Evolutionary conservation across 2,329 filamentous ascomycete species (phyloP).

Genomic region (Paracamarosporium sp.): DNA sequence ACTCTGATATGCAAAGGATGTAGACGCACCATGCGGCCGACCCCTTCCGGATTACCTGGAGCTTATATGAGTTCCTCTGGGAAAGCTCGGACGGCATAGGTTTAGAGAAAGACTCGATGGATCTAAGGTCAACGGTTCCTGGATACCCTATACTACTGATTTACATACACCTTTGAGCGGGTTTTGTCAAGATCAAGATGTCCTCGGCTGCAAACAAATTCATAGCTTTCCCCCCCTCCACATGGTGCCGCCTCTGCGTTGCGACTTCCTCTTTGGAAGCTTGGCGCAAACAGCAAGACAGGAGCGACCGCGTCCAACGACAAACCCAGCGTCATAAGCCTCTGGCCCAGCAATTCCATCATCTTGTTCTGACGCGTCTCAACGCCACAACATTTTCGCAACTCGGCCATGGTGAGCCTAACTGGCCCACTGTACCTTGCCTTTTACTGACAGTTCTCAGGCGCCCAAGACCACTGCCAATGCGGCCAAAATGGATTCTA

Average conservation of each 20-base stretch:
- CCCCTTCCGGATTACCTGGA: too few relatives aligned
- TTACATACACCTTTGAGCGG: too few relatives aligned
- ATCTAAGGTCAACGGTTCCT: too few relatives aligned
- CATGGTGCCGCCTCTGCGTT: not conserved
- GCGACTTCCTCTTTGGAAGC: constrained; percentile 17
- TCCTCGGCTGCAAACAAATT: not conserved
- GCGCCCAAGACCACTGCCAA: constrained; percentile 64
- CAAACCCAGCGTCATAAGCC: not conserved
- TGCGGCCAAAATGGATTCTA: constrained; percentile 63
- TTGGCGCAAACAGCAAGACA: constrained; percentile 19
- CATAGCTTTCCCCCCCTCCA: too few relatives aligned
- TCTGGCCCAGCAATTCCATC: too few relatives aligned
- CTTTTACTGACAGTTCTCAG: constrained; percentile 32
- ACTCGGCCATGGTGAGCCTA: constrained; percentile 13
- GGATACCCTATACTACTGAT: too few relatives aligned
- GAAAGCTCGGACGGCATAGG: too few relatives aligned
- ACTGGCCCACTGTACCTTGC: too few relatives aligned
- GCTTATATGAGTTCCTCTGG: too few relatives aligned
- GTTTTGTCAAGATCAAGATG: too few relatives aligned
- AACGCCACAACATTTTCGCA: constrained; percentile 14
- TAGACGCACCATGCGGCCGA: too few relatives aligned
- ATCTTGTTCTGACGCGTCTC: not conserved
- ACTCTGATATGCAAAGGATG: not conserved
- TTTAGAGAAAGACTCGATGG: too few relatives aligned
- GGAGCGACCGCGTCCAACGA: constrained; percentile 10